These are phyloP conservation scores for Malassezia sympodialis DNA, from an alignment of 1,284 basidiomycete species.

Conservation along the genomic window DNA sequence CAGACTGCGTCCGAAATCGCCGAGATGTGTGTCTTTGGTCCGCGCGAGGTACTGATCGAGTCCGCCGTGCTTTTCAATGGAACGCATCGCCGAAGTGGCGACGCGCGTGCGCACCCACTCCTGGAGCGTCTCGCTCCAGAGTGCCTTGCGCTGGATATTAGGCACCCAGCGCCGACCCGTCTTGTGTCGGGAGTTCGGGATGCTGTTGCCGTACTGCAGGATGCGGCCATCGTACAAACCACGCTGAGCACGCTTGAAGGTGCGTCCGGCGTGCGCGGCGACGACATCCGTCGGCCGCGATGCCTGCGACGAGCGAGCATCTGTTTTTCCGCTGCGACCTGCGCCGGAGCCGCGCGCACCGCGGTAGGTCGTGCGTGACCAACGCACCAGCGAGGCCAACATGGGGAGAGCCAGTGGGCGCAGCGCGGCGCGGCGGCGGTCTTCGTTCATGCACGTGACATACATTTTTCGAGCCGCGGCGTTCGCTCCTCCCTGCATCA, in stretches of 20 bases:
- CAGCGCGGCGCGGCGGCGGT: neutral
- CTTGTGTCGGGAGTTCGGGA: constrained; percentile 45
- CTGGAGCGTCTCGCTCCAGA: constrained; percentile 28
- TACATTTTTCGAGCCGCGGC: neutral
- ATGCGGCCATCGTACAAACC: constrained; percentile 41
- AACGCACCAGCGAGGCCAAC: constrained; percentile 36
- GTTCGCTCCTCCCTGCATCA: neutral
- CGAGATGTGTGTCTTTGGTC: constrained; percentile 29
- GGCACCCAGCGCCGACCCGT: constrained; percentile 37
- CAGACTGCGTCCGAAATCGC: constrained; percentile 34
- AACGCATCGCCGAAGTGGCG: constrained; percentile 28
- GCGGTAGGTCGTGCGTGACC: constrained; percentile 45
- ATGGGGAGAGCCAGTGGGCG: constrained; percentile 12
- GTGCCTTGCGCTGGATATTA: constrained; percentile 35
- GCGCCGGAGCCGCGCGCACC: constrained; percentile 38
- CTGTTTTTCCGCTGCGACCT: constrained; percentile 32
- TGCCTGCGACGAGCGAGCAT: constrained; percentile 37
- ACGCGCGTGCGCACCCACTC: constrained; percentile 21
- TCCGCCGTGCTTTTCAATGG: constrained; percentile 41
- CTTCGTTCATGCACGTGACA: constrained; percentile 1
- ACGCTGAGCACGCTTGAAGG: constrained; percentile 43
- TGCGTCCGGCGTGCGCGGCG: constrained; percentile 23
- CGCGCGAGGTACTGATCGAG: constrained; percentile 38
- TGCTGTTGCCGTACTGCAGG: constrained; percentile 39
- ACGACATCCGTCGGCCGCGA: constrained; percentile 27